Evolutionary conservation across 768 basidiomycete species (phyloP), one percentile per base, ranked within the genome.

Genomic region (Phanerodontia chrysosporium): DNA sequence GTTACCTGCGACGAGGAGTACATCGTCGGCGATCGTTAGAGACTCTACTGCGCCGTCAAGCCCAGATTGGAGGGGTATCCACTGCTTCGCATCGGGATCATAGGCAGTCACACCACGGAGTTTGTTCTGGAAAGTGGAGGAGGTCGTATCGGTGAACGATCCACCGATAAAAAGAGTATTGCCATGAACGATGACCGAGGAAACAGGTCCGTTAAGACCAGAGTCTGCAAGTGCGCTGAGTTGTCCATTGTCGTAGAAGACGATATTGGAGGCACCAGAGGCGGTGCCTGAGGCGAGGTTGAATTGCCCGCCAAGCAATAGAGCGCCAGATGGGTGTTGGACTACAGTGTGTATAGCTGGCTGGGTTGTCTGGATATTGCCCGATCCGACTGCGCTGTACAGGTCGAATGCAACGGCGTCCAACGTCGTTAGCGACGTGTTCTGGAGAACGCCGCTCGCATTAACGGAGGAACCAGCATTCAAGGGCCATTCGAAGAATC

Each of bases 401-500:
- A 95, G 67, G 44, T 81, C 78, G 28, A 87, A 76, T 1, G 86
- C 87, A 36, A 88, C 68, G 14, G 68, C 62, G 66, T 95, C 91
- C 13, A 89, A 72, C 1, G 79, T 58, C 1, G 95, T 95, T 69
- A 89, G 75, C 12, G 86, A 83, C 1, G 82, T 70, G 68, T 93
- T 94, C 1, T 86, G 75, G 45, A 95, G 75, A 2, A 74, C 69
- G 12, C 80, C 74, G 2, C 85, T 84, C 7, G 86, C 87, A 66
- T 92, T 86, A 24, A 79, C 71, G 32, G 74, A 58, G 1, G 73
- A 71, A 10, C 74, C 56, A 21, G 67, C 69, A 55, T 73, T 73
- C 30, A 88, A 73, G 24, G 88, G 84, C 90, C 90, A 98, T 71
- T 98, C 96, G 62, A 91, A 87, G 65, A 97, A 86, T 13, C 96